Base-by-base conservation (phyloP, 768 basidiomycete genomes). In the Gautieria morchelliformis region DNA sequence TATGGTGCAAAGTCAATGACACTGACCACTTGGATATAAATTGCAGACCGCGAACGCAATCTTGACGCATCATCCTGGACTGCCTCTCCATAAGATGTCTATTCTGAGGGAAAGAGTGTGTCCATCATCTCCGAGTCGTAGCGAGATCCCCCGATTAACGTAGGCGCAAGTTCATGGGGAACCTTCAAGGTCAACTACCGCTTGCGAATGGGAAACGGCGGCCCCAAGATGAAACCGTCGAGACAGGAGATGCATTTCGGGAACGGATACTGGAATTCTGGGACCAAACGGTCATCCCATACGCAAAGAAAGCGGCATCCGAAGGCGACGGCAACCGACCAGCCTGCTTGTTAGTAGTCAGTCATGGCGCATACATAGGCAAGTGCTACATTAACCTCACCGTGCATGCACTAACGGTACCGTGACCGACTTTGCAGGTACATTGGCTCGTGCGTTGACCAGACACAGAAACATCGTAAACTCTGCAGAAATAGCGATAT, bases 101-200 rank as follows among this genome's bases (percentile, higher is more conserved):
- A 78, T 73, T 52, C 69, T 89, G 32, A 71, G 89, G 46, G 89
- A 90, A 69, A 71, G 86, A 67, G 88, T 88, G 60, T 64, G 77
- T 67, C n/a, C 30, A 1, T 14, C 33, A n/a, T 14, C 20, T 30
- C n/a, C n/a, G n/a, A n/a, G n/a, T n/a, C 2, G 1, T 30, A 24
- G 14, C 12, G 17, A 33, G 19, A n/a, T 9, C 48, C 5, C 24
- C 24, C 11, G 14, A 10, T 24, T 24, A 9, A 19, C 9, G 27
- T 49, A 20, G 52, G 14, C 39, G 33, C 20, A 62, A 87, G 85
- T 73, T 72, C 60, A 75, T 87, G 75, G 85, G 86, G 5, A 75
- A 76, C 56, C 62, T 82, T 63, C 78, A 90, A 67, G 87, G 85
- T 37, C 61, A 37, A 33, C 30, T 39, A 33, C 3, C n/a, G 10